phyloP scores from a whole-genome alignment of 2,329 filamentous ascomycete species.

The Aspergillus spinulosporus region DNA sequence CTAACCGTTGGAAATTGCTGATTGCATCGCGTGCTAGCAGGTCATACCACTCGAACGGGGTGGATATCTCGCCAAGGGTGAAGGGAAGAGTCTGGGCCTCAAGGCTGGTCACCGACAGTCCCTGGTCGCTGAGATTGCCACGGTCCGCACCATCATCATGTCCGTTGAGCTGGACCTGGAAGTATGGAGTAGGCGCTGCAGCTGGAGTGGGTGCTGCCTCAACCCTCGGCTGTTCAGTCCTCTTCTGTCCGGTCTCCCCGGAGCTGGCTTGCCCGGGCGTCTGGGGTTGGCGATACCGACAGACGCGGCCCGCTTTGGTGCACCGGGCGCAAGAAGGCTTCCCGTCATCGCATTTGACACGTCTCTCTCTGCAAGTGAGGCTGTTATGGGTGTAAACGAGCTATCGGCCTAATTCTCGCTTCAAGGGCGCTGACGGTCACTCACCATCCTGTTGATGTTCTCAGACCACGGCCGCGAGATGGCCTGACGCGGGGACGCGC shows the following conservation, averaged over 20 bases:
- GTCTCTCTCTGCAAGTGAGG: conserved; percentile 23
- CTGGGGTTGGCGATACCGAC: conserved; percentile 17
- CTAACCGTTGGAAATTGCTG: conserved; percentile 14
- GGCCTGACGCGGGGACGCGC: conserved; percentile 15
- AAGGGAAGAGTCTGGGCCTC: conserved; percentile 8
- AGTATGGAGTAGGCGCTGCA: background rate
- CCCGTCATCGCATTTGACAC: conserved; percentile 22
- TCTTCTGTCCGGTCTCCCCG: background rate
- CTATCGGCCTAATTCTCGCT: conserved; percentile 1
- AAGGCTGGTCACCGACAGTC: conserved; percentile 1
- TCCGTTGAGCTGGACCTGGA: background rate
- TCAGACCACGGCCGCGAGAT: conserved; percentile 20
- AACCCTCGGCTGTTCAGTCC: background rate
- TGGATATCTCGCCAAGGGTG: conserved; percentile 9
- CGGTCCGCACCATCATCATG: background rate
- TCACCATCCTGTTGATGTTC: conserved; percentile 21
- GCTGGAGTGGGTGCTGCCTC: background rate
- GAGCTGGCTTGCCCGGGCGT: background rate
- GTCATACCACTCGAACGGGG: conserved; percentile 26
- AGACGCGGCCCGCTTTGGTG: conserved; percentile 12
- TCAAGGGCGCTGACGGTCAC: background rate
- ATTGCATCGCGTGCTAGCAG: conserved; percentile 27
- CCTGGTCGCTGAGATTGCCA: background rate
- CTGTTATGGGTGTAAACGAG: conserved; percentile 12
- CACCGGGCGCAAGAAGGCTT: conserved; percentile 18